phyloP scores from a whole-genome alignment of 805 yeast genomes.

The Limtongia smithiae region DNA sequence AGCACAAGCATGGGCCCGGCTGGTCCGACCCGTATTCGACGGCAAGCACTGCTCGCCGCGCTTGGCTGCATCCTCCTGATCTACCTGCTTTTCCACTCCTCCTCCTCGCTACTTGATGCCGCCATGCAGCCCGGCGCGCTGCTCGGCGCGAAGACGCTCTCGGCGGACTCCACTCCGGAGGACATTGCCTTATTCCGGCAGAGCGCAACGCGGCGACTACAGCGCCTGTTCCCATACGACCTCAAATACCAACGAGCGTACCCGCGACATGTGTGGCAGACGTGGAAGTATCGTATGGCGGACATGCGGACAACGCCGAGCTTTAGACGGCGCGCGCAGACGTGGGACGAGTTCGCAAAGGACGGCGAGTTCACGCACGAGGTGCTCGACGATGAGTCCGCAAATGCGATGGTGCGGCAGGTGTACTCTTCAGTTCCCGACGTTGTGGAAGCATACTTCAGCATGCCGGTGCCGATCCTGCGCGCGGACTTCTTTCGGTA shows the following conservation, averaged over 20 bases:
- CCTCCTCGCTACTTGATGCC: background rate
- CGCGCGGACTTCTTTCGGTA: slow-evolving; percentile 94
- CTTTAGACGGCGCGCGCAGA: slow-evolving; percentile 48
- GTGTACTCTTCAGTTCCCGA: slow-evolving; percentile 70
- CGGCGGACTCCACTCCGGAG: slow-evolving; percentile 1
- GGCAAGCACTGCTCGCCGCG: slow-evolving; percentile 6
- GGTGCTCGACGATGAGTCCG: slow-evolving; percentile 65
- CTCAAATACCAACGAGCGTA: slow-evolving; percentile 47
- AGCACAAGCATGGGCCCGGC: slow-evolving; percentile 2
- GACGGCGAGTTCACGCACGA: slow-evolving; percentile 59
- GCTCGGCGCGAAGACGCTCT: background rate
- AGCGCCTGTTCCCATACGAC: slow-evolving; percentile 74
- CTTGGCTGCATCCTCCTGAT: slow-evolving; percentile 7
- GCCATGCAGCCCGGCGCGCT: background rate
- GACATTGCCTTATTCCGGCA: slow-evolving; percentile 38
- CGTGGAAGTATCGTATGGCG: slow-evolving; percentile 73
- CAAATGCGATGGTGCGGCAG: slow-evolving; percentile 52
- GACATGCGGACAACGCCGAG: slow-evolving; percentile 55
- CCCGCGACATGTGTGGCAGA: slow-evolving; percentile 87
- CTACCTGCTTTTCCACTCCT: slow-evolving; percentile 7
- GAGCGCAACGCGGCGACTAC: slow-evolving; percentile 47
- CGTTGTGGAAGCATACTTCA: slow-evolving; percentile 67
- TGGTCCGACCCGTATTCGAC: background rate
- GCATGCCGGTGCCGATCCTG: slow-evolving; percentile 75
- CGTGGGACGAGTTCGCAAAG: slow-evolving; percentile 65